Evolutionary conservation across 2,329 filamentous ascomycete species (phyloP).

Genomic region (Graphiopsis chlorocephala): DNA sequence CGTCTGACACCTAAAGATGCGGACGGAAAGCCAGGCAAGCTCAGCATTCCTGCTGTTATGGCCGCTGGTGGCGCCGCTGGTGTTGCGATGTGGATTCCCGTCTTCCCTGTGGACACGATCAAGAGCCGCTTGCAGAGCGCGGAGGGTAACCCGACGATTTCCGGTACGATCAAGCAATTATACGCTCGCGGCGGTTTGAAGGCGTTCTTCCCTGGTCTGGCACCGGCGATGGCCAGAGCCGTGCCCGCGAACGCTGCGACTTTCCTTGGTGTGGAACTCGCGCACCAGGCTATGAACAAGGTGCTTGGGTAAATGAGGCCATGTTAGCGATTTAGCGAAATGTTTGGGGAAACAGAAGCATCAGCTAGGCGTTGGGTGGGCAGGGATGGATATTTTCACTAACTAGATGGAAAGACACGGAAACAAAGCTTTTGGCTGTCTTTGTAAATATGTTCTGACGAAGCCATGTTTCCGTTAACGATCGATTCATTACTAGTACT

Average conservation of each 20-base stretch:
- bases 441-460: not conserved
- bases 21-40: constrained; percentile 64
- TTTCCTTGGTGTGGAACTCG: constrained; percentile 81
- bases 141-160: constrained; percentile 77
- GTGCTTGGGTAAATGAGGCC: constrained; percentile 51
- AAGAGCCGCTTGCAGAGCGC: constrained; percentile 92
- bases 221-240: constrained; percentile 84
- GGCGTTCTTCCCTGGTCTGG: constrained; percentile 97
- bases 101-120: constrained; percentile 96
- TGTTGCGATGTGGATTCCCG: constrained; percentile 98
- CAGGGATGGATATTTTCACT: not conserved
- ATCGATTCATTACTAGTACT: not conserved
- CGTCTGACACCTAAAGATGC: constrained; percentile 78
- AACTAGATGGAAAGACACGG: not conserved
- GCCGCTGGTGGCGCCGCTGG: constrained; percentile 86
- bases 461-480: not conserved
- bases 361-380: not conserved
- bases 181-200: constrained; percentile 78
- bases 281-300: constrained; percentile 79
- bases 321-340: not conserved
- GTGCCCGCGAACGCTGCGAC: constrained; percentile 96
- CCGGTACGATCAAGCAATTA: constrained; percentile 75
- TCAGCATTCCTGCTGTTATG: constrained; percentile 80
- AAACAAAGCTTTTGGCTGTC: not conserved
- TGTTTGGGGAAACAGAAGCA: not conserved